Conservation (phyloP, 2,329 filamentous ascomycete genomes). For the Trichoderma cornu-damae region DNA sequence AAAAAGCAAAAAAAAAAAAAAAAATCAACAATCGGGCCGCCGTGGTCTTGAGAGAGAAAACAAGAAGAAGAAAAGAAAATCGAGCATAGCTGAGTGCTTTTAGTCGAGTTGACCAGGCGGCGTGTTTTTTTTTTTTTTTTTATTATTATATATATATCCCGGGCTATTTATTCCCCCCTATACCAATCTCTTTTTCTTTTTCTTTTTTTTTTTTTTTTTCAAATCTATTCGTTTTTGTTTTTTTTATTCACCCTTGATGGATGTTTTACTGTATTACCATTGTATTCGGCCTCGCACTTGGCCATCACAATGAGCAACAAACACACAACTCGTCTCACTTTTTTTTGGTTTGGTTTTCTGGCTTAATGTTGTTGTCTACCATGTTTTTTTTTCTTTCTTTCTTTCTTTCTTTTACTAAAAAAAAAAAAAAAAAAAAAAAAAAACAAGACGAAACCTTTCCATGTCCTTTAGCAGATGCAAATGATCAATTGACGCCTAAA, state of each 20-base stretch:
- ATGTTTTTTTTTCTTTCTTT: conserved; percentile 28
- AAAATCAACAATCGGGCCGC: conserved; percentile 13
- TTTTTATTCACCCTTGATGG: neutral
- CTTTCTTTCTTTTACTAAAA: too few relatives aligned
- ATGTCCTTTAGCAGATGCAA: conserved; percentile 38
- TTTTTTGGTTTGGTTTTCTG: conserved; percentile 33
- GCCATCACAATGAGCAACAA: neutral
- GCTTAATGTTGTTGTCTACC: conserved; percentile 30
- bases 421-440: conserved; percentile 19
- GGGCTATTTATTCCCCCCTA: neutral
- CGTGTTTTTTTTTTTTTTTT: neutral
- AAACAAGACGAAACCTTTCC: conserved; percentile 37
- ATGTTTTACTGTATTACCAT: too few relatives aligned
- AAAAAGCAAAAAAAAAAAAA: neutral
- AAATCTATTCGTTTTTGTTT: neutral
- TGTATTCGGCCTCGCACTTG: too few relatives aligned
- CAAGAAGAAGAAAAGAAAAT: too few relatives aligned
- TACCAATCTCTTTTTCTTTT: neutral
- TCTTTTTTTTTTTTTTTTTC: neutral
- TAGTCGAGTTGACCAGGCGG: neutral
- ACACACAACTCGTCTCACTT: too few relatives aligned
- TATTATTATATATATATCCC: neutral
- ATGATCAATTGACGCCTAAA: conserved; percentile 41
- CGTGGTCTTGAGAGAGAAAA: conserved; percentile 6
- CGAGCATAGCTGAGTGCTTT: neutral